Evolutionary conservation across 2,329 filamentous ascomycete genomes (phyloP).

Genomic region (Colletotrichum liriopes): DNA sequence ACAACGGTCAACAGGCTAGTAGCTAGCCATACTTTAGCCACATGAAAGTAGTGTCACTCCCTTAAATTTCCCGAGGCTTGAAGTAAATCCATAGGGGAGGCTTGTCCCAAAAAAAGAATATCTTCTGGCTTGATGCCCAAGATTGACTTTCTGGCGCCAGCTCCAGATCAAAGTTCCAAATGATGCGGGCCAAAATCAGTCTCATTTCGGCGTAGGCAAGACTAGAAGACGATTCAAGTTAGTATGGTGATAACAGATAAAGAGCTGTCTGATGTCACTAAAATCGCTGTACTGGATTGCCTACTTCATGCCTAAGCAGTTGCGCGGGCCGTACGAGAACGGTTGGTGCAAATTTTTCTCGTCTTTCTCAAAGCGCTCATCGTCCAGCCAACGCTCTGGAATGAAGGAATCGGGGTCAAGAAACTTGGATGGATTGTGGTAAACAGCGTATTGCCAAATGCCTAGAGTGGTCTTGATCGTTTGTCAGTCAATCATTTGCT

Average conservation of each 20-base stretch:
- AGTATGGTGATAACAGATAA: slow-evolving; percentile 15
- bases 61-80: neutral
- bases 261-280: slow-evolving; percentile 49
- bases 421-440: slow-evolving; percentile 61
- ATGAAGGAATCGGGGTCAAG: slow-evolving; percentile 59
- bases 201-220: slow-evolving; percentile 68
- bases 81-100: slow-evolving; percentile 24
- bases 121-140: slow-evolving; percentile 58
- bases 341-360: slow-evolving; percentile 25
- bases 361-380: slow-evolving; percentile 38
- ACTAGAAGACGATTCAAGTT: slow-evolving; percentile 45
- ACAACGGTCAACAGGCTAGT: neutral
- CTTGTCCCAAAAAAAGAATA: slow-evolving; percentile 58
- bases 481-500: neutral
- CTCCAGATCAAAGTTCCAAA: slow-evolving; percentile 65
- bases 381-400: slow-evolving; percentile 62
- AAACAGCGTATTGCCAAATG: slow-evolving; percentile 61
- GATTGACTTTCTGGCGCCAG: slow-evolving; percentile 52
- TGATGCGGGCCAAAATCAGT: slow-evolving; percentile 61
- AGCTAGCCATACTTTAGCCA: neutral
- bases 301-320: slow-evolving; percentile 39
- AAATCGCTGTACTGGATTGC: slow-evolving; percentile 51
- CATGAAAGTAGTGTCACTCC: neutral
- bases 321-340: slow-evolving; percentile 30
- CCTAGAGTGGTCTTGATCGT: slow-evolving; percentile 54